Evolutionary conservation across 345 rosid genomes (phyloP), one percentile per base, ranked within the genome.

Genomic region (Geranium brycei): DNA sequence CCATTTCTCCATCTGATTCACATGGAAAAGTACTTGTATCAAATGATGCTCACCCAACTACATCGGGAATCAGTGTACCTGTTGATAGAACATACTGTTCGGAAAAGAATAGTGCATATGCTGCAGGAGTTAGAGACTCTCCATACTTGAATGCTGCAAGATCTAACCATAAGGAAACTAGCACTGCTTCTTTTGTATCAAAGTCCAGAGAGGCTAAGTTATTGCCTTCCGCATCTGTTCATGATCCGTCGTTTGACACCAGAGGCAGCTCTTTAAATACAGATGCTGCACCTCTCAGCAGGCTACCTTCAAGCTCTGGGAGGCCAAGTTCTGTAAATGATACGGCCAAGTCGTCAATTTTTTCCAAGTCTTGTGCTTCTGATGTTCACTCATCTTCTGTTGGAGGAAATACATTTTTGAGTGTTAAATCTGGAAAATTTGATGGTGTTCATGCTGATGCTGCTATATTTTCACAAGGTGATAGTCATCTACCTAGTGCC

Each of bases 401-500:
- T 66, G 53, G 40, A 65, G 74, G 63, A 47, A 71, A 67, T 71
- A 62, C 76, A n/a, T 69, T 70, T 78, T 64, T 75, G 59, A 73
- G 62, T 65, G 68, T 60, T 58, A 79, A 73, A 63, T 66, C 68
- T 68, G 77, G 72, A 67, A 80, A 70, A 61, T 66, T 66, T 65
- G 72, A 61, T 66, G 78, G 69, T 67, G 65, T 63, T 59, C 69
- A 72, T 73, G 69, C 61, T 51, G 73, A 60, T 70, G 68, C 75
- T 64, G 68, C 84, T 35, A 62, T 65, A 58, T 51, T 70, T 47
- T 23, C 75, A 62, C 73, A 51, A 57, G 64, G 14, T 59, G 62
- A 68, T 66, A 76, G 69, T 69, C 67, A 53, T 56, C 62, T 84
- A 62, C 56, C 79, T 41, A 78, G 72, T 61, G 77, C 76, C 70